Conservation (phyloP, 768 basidiomycete genomes). For the Suillus decipiens region DNA sequence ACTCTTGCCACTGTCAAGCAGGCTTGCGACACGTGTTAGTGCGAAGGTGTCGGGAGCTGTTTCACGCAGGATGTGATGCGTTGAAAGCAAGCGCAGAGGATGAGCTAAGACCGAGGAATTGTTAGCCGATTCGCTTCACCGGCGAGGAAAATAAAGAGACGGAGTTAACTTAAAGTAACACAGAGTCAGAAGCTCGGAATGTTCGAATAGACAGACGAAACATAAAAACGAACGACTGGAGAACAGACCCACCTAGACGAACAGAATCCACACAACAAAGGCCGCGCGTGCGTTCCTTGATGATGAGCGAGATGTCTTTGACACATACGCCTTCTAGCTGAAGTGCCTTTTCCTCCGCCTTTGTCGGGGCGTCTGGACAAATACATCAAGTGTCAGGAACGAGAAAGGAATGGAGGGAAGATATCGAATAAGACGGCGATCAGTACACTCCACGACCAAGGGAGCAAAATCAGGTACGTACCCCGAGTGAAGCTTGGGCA, state of each 20-base stretch:
- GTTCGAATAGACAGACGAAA: neutral
- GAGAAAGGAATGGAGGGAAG: neutral
- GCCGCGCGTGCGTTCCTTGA: neutral
- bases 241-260: constrained; percentile 7
- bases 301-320: constrained; percentile 26
- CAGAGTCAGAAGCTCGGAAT: neutral
- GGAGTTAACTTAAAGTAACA: neutral
- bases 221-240: neutral
- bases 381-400: constrained; percentile 42
- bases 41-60: constrained; percentile 71
- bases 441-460: neutral
- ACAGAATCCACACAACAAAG: neutral
- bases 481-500: constrained; percentile 11
- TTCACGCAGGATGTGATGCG: constrained; percentile 76
- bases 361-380: constrained; percentile 37
- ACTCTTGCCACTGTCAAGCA: constrained; percentile 67
- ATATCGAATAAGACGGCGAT: neutral
- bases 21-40: constrained; percentile 66
- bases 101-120: neutral
- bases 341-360: constrained; percentile 23
- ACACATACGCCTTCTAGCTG: constrained; percentile 30
- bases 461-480: neutral
- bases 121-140: neutral
- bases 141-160: neutral
- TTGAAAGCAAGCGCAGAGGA: constrained; percentile 45